A percentile compares a stretch with the other conserved stretches of the same genome.
phyloP scores from a whole-genome alignment of 345 rosid genomes.

The Erucastrum elatum region DNA sequence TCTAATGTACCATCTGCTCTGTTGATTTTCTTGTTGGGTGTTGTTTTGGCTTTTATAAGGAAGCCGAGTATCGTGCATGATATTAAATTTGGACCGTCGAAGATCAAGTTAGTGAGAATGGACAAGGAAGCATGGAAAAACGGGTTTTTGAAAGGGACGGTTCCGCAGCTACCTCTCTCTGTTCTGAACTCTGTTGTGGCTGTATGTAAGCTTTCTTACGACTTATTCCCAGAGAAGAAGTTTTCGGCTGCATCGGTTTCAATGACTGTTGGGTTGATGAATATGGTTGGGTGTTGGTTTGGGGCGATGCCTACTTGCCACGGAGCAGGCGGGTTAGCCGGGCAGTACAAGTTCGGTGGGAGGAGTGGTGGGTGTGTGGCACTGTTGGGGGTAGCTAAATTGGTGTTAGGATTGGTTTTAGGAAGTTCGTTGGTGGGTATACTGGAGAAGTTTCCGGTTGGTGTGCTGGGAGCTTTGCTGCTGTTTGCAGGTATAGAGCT shows the following conservation, averaged over 20 bases:
- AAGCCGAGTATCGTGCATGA: constrained; percentile 49
- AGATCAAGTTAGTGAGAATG: constrained; percentile 48
- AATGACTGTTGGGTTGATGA: constrained; percentile 73
- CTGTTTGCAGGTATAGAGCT: constrained; percentile 79
- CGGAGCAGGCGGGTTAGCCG: constrained; percentile 87
- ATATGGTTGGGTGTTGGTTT: constrained; percentile 85
- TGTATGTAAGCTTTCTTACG: constrained; percentile 74
- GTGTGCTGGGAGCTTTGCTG: constrained; percentile 68
- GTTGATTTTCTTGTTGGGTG: constrained; percentile 66
- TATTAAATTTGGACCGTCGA: constrained; percentile 64
- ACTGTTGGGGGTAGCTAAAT: constrained; percentile 60
- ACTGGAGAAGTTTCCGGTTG: constrained; percentile 72
- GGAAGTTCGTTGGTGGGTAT: constrained; percentile 71
- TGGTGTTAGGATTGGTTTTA: constrained; percentile 61
- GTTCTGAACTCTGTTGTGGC: constrained; percentile 82
- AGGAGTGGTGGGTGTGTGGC: constrained; percentile 88
- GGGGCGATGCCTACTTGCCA: constrained; percentile 94
- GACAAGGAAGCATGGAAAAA: constrained; percentile 63
- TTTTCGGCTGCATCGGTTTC: constrained; percentile 71
- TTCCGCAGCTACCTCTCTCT: constrained; percentile 81
- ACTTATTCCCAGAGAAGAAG: constrained; percentile 72
- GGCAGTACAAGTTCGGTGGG: constrained; percentile 89
- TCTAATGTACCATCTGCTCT: constrained; percentile 68
- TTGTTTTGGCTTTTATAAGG: constrained; percentile 62
- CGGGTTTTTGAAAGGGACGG: constrained; percentile 76